Evolutionary conservation across 2,329 filamentous ascomycete genomes (phyloP).

Genomic region (Beauveria sp.): DNA sequence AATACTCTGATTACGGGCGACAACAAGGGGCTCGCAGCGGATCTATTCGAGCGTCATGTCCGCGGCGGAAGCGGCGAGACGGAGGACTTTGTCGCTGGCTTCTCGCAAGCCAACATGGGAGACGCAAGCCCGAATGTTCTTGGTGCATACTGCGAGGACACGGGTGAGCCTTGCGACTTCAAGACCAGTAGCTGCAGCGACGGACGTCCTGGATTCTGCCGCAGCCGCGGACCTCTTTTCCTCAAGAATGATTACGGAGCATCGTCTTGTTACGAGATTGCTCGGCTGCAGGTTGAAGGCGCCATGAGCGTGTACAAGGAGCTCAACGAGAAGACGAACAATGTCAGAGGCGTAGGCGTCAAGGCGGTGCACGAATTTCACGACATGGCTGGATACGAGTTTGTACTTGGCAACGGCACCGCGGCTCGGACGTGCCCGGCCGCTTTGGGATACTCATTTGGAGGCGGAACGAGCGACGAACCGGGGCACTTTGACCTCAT

Average conservation of each 20-base stretch:
- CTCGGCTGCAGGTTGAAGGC: conserved; percentile 55
- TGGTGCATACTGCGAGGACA: conserved; percentile 81
- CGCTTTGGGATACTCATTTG: conserved; percentile 82
- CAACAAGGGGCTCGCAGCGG: conserved; percentile 86
- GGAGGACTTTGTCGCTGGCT: conserved; percentile 73
- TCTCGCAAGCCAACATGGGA: conserved; percentile 84
- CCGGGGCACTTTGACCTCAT: conserved; percentile 86
- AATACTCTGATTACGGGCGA: conserved; percentile 84
- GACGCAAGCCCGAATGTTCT: conserved; percentile 81
- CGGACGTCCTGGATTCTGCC: conserved; percentile 59
- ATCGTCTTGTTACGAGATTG: conserved; percentile 71
- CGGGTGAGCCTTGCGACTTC: conserved; percentile 59
- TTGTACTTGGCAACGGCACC: conserved; percentile 64
- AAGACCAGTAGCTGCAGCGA: conserved; percentile 72
- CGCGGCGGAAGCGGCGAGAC: conserved; percentile 46
- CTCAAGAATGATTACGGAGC: conserved; percentile 60
- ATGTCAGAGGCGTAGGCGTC: conserved; percentile 57
- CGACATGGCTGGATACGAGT: conserved; percentile 67
- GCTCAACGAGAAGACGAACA: conserved; percentile 36
- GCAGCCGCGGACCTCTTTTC: conserved; percentile 62
- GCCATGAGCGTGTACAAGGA: conserved; percentile 44
- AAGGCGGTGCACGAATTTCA: conserved; percentile 75
- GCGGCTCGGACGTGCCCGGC: conserved; percentile 70
- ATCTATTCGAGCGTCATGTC: conserved; percentile 69
- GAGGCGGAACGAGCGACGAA: conserved; percentile 81